phyloP scores from a whole-genome alignment of 1,284 basidiomycete genomes.

The Singerocomus rubriflavus region DNA sequence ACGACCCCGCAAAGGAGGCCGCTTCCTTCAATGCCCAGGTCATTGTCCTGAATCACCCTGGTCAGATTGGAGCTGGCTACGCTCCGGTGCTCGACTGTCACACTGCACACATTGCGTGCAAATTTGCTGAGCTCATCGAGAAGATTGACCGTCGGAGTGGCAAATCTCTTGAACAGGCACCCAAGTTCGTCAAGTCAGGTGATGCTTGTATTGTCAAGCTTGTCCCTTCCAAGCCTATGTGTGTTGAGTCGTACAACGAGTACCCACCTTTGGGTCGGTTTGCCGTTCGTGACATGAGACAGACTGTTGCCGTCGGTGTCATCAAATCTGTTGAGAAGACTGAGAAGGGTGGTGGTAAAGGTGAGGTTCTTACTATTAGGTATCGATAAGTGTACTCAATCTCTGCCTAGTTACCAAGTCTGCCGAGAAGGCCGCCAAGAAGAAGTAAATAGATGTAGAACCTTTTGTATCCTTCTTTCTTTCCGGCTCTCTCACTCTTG shows the following conservation, averaged over 20 bases:
- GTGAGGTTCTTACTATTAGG: slow-evolving; percentile 38
- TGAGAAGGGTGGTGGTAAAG: slow-evolving; percentile 83
- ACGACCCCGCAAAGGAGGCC: slow-evolving; percentile 99
- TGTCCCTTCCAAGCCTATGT: slow-evolving; percentile 96
- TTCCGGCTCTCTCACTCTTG: slow-evolving; percentile 41
- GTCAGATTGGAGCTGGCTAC: slow-evolving; percentile 98
- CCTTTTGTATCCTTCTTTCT: slow-evolving; percentile 46
- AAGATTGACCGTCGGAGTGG: slow-evolving; percentile 99
- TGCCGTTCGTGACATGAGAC: slow-evolving; percentile 97
- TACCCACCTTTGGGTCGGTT: slow-evolving; percentile 99
- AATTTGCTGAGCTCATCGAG: slow-evolving; percentile 96
- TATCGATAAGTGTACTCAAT: slow-evolving; percentile 18
- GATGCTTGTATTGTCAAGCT: slow-evolving; percentile 98
- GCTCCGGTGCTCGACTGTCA: slow-evolving; percentile 99
- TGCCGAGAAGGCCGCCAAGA: slow-evolving; percentile 94
- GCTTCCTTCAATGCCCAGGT: slow-evolving; percentile 99
- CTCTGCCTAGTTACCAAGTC: slow-evolving; percentile 78
- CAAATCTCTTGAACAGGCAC: slow-evolving; percentile 83
- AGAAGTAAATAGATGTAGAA: slow-evolving; percentile 91
- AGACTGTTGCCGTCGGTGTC: slow-evolving; percentile 96
- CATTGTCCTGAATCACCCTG: slow-evolving; percentile 99
- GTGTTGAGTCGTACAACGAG: slow-evolving; percentile 95
- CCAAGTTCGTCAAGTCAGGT: slow-evolving; percentile 98
- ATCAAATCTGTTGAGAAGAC: slow-evolving; percentile 96
- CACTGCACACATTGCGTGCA: slow-evolving; percentile 99